Conservation (phyloP, 2,329 filamentous ascomycete species). For the Calonectria hongkongensis region DNA sequence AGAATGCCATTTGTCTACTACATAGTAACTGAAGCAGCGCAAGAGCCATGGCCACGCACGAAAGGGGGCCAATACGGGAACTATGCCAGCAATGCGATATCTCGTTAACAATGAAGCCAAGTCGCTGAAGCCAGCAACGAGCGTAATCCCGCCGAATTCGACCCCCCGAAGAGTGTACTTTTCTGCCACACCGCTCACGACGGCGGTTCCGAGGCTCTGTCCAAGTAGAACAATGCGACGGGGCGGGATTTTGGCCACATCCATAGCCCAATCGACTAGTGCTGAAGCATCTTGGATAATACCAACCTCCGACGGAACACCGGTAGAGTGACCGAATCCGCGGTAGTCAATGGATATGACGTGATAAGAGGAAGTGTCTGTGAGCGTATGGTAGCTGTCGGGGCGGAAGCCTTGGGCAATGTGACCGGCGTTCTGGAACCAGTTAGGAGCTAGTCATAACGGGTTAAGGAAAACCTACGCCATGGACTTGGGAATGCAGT, state of each 20-base stretch:
- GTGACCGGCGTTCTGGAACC: slow-evolving; percentile 85
- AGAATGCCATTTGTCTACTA: slow-evolving; percentile 90
- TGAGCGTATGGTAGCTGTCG: slow-evolving; percentile 84
- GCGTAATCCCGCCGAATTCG: slow-evolving; percentile 86
- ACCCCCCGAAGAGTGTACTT: slow-evolving; percentile 76
- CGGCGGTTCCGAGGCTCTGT: slow-evolving; percentile 92
- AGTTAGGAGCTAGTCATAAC: slow-evolving; percentile 42
- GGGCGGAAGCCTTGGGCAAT: slow-evolving; percentile 86
- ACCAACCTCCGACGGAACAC: slow-evolving; percentile 86
- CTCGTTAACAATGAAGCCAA: slow-evolving; percentile 83
- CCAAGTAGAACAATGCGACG: slow-evolving; percentile 87
- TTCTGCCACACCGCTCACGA: slow-evolving; percentile 84
- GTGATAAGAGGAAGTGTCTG: slow-evolving; percentile 84
- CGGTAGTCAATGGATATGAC: slow-evolving; percentile 94
- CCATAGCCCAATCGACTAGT: slow-evolving; percentile 82
- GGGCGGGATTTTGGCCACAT: slow-evolving; percentile 78
- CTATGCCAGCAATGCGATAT: slow-evolving; percentile 85
- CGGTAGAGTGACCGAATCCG: slow-evolving; percentile 88
- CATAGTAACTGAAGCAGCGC: slow-evolving; percentile 74
- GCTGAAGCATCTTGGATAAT: slow-evolving; percentile 87
- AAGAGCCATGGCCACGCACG: slow-evolving; percentile 79
- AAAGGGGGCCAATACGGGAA: slow-evolving; percentile 88
- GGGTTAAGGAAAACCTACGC: slow-evolving; percentile 67
- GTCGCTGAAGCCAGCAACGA: slow-evolving; percentile 87
- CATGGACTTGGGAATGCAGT: slow-evolving; percentile 71